phyloP scores from a whole-genome alignment of 495 filamentous ascomycete genomes.

The Neurospora sp. region DNA sequence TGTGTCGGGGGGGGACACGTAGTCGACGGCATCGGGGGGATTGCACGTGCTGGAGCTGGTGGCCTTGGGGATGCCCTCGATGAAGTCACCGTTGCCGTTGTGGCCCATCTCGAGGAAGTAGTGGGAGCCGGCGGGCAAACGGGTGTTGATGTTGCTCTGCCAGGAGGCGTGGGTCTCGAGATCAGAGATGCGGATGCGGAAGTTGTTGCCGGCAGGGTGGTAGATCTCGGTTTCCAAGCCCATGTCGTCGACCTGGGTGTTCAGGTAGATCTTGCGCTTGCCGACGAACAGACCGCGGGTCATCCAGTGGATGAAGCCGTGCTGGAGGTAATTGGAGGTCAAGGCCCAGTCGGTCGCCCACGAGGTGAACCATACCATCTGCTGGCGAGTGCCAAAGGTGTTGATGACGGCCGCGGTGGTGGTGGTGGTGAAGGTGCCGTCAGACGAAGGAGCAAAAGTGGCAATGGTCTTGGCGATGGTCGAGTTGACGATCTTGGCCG shows the following conservation, averaged over 20 bases:
- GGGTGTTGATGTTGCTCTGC: conserved; percentile 38
- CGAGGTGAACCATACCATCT: conserved; percentile 52
- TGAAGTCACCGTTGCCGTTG: conserved; percentile 54
- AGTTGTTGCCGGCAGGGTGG: conserved; percentile 26
- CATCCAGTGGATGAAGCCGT: conserved; percentile 56
- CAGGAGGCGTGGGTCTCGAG: conserved; percentile 39
- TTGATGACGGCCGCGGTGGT: conserved; percentile 54
- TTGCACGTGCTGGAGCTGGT: conserved; percentile 4
- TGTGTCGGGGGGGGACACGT: conserved; percentile 37
- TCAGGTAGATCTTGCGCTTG: conserved; percentile 45
- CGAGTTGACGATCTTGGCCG: conserved; percentile 43
- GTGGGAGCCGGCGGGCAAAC: conserved; percentile 44
- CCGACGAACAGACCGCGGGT: conserved; percentile 47
- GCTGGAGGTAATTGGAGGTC: conserved; percentile 47
- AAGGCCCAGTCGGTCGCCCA: conserved; percentile 47
- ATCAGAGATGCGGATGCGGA: conserved; percentile 42
- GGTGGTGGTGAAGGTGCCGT: conserved; percentile 8
- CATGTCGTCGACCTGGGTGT: conserved; percentile 59
- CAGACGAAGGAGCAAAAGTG: conserved; percentile 31
- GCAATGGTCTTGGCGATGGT: conserved; percentile 45
- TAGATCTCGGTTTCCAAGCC: conserved; percentile 48
- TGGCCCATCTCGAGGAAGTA: conserved; percentile 50
- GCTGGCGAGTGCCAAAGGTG: conserved; percentile 44
- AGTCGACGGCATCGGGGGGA: conserved; percentile 13
- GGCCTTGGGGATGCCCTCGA: conserved; percentile 23